These are phyloP conservation scores for Leucoagaricus sp. DNA, from an alignment of 1,284 basidiomycete species.

Conservation along the genomic window DNA sequence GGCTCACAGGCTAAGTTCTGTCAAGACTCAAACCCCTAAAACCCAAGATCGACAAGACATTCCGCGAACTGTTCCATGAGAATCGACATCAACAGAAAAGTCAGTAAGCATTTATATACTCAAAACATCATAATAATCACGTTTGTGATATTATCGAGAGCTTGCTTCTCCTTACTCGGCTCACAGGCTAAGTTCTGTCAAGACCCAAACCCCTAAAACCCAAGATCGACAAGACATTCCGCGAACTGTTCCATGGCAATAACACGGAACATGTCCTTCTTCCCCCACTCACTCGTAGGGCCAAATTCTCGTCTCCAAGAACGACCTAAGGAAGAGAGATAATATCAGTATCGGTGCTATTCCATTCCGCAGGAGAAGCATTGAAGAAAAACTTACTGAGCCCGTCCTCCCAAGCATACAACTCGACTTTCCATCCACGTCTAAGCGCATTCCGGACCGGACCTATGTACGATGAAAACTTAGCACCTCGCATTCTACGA, in stretches of 20 bases:
- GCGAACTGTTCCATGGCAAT: constrained; percentile 66
- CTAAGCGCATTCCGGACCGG: constrained; percentile 80
- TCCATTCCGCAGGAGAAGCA: neutral
- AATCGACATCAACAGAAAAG: no score
- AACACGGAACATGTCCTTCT: constrained; percentile 48
- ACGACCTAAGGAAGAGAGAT: constrained; percentile 41
- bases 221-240: constrained; percentile 48
- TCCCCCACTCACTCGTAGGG: constrained; percentile 43
- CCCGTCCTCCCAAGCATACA: constrained; percentile 84
- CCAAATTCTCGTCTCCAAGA: constrained; percentile 73
- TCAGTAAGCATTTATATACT: no score
- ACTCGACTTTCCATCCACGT: constrained; percentile 85
- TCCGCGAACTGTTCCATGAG: no score
- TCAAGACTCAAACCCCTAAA: neutral
- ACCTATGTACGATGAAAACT: constrained; percentile 30
- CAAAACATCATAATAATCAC: neutral
- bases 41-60: constrained; percentile 43
- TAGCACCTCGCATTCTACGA: neutral
- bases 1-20: no score
- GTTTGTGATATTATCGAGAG: neutral
- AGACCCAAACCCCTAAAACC: neutral
- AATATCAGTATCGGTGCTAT: constrained; percentile 4
- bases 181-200: no score
- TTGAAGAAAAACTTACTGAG: constrained; percentile 46
- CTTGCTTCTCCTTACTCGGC: neutral